Evolutionary conservation across 2,329 filamentous ascomycete genomes (phyloP), one percentile per base, ranked within the genome.

Genomic region (Arthrobotrys musiformis): DNA sequence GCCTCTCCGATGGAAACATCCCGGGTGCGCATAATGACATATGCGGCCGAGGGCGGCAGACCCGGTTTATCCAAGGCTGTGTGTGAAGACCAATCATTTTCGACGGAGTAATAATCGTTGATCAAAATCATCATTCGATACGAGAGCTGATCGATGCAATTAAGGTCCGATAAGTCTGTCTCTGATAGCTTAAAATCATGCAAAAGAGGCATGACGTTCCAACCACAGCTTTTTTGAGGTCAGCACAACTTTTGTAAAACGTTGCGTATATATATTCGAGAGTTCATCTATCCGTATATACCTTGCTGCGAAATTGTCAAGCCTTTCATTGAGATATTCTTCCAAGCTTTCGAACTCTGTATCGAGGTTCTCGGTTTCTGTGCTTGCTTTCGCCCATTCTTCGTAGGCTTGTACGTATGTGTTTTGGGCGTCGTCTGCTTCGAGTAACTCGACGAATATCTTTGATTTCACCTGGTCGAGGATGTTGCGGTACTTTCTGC

Each of bases 381-480:
- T 28, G 7, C 26, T 19, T 24, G 52, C 40, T 9, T 28, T 24
- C 2, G n/a, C 26, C 52, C 66, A 69, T 28, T 48, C 40, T 13
- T 69, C 66, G 15, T 69, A 69, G 1, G 35, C 50, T 28, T 54
- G 26, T 3, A 69, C 33, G 15, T 19, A 60, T 28, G 13, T n/a
- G 11, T 26, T 61, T 33, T 50, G 50, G 1, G 37, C 28, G 7
- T 48, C 66, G 17, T 60, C 66, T 19, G 13, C 42, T n/a, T 22
- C 8, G n/a, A 69, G 30, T 22, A 61, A 4, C 26, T 69, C 52
- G 15, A 60, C 19, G 35, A 60, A 69, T 3, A 37, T 11, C 13
- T 61, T 69, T 35, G 66, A 60, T 40, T 69, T 69, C 26, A 61
- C 30, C n/a, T 69, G 66, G 22, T 48, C 26, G 19, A 61, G 24